Conservation (phyloP, 768 basidiomycete species). For the Trametes villosa region DNA sequence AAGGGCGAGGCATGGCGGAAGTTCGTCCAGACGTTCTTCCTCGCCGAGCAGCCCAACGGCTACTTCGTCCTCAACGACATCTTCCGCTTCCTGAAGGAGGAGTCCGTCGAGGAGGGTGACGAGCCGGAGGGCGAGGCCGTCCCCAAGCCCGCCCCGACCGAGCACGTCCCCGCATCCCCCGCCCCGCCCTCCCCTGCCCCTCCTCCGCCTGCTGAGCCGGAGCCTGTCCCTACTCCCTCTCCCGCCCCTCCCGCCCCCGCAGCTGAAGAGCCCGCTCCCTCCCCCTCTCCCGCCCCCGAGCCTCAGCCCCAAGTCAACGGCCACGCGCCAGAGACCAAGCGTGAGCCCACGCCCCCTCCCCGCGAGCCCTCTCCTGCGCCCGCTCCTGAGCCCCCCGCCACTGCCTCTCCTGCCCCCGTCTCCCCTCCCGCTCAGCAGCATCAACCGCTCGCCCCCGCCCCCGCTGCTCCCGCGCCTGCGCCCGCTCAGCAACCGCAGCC, state of each 20-base stretch:
- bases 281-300: conserved; percentile 43
- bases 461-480: conserved; percentile 34
- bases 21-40: conserved; percentile 99
- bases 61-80: conserved; percentile 99
- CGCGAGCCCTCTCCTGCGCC: conserved; percentile 38
- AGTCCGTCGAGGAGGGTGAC: conserved; percentile 81
- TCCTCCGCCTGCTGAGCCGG: conserved; percentile 29
- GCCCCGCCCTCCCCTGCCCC: conserved; percentile 43
- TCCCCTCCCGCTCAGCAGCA: conserved; percentile 35
- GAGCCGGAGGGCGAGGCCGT: conserved; percentile 55
- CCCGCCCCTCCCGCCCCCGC: conserved; percentile 41
- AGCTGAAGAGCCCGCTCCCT: conserved; percentile 36
- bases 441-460: conserved; percentile 39
- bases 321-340: conserved; percentile 39
- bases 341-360: conserved; percentile 34
- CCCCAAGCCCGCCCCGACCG: conserved; percentile 28
- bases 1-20: conserved; percentile 91
- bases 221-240: conserved; percentile 39
- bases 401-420: conserved; percentile 35
- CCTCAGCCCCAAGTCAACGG: conserved; percentile 46
- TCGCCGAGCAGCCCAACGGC: conserved; percentile 97
- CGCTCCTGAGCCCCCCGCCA: conserved; percentile 31
- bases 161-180: conserved; percentile 35
- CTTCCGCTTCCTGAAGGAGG: conserved; percentile 99
- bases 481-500: conserved; percentile 31